Base-by-base conservation (phyloP, 257 asterid species). In the Przewalskia tangutica region DNA sequence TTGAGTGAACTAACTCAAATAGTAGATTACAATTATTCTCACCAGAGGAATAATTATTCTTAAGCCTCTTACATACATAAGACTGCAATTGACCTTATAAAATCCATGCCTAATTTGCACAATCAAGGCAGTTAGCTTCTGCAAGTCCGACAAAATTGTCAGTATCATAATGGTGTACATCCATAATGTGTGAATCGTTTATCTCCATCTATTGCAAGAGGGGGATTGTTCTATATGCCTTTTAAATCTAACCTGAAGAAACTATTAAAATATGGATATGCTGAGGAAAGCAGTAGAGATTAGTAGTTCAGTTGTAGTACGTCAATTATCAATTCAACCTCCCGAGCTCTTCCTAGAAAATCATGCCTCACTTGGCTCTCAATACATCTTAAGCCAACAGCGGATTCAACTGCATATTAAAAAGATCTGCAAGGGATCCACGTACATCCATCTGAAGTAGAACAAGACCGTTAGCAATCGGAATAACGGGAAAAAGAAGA, bases 361-460 rank as follows among this genome's bases (percentile, higher is more conserved):
- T 20, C 42, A 13, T 14, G 44, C 40, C 80, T 75, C 80, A 75
- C 46, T 23, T 73, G 79, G 44, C 62, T 50, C 79, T 73, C 20
- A 50, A 48, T 51, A 23, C 18, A 12, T 73, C 79, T 73, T 48
- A 50, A 50, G 46, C 80, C 85, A 91, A 84, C 81, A 91, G 83
- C 65, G 89, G 82, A 65, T 85, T 90, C 92, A 95, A 85, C 89
- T 95, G 99, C 89, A 79, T 83, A 84, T 83, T 86, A 84, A 94
- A 94, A 77, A 95, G 95, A 81, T 95, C 96, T 0, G 98, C 91
- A 51, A 95, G 91, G 42, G 97, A 97, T 85, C 94, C 95, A 34
- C 98, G 98, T 23, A 95, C 92, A 79, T 94, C 98, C 95, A 95
- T 92, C 99, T 95, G 96, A 55, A 65, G 65, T 71, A 70, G 8